Evolutionary conservation across 352 stramenopile genomes (phyloP).

Genomic region (Globisporangium radiosum): DNA sequence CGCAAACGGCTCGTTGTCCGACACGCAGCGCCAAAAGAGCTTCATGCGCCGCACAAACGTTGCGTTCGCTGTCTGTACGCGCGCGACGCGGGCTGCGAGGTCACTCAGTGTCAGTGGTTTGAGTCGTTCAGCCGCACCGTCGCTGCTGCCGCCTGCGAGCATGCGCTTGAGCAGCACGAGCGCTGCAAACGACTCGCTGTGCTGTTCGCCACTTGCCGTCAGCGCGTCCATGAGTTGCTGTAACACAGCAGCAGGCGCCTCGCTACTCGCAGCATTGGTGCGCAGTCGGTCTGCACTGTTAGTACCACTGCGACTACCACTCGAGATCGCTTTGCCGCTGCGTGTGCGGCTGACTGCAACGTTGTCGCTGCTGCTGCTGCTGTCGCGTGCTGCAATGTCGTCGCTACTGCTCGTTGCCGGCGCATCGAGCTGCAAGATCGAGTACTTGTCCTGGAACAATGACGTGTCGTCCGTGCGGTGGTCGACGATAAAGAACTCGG

Average conservation of each 20-base stretch:
- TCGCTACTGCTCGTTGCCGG: background rate
- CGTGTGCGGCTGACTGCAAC: constrained; percentile 12
- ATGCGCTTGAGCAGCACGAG: constrained; percentile 57
- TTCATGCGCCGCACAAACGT: constrained; percentile 81
- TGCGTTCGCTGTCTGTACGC: constrained; percentile 43
- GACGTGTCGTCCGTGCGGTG: constrained; percentile 45
- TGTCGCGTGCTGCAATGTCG: background rate
- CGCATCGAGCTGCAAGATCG: constrained; percentile 14
- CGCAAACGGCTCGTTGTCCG: constrained; percentile 22
- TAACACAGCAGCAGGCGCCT: constrained; percentile 5
- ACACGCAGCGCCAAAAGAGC: constrained; percentile 72
- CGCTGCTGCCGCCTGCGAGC: constrained; percentile 30
- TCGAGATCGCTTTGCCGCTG: constrained; percentile 15
- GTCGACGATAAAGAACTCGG: constrained; percentile 67
- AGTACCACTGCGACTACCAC: background rate
- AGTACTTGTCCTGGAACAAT: constrained; percentile 69
- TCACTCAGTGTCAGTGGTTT: constrained; percentile 38
- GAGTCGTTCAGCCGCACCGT: constrained; percentile 28
- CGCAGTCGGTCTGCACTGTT: background rate
- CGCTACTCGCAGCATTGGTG: background rate
- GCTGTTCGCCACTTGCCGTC: constrained; percentile 18
- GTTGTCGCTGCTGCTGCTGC: background rate
- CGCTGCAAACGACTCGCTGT: constrained; percentile 42
- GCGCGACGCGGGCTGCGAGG: constrained; percentile 29
- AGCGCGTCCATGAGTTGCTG: constrained; percentile 32